Evolutionary conservation across 225 moss, liverwort and hornwort genomes (phyloP).

Genomic region (Physcomitrellopsis africana): DNA sequence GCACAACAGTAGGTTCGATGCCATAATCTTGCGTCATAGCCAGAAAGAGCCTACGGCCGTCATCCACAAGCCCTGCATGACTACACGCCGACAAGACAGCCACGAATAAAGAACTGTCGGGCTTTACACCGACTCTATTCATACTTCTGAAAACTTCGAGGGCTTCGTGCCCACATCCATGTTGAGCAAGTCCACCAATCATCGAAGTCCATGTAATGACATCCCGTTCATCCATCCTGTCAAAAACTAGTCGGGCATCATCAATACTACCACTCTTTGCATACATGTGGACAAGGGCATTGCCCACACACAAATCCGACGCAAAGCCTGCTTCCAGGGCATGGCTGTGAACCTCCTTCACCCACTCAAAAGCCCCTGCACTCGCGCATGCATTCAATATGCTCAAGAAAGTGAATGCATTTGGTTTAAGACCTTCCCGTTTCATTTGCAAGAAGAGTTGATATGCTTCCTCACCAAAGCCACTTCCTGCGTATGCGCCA

Average conservation of each 20-base stretch:
- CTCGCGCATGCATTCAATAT: too few species aligned
- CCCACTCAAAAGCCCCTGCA: too few species aligned
- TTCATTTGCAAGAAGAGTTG: background rate
- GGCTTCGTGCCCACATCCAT: conserved; percentile 10
- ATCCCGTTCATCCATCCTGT: conserved; percentile 8
- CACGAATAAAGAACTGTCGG: conserved; percentile 5
- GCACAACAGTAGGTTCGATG: background rate
- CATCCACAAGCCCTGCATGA: conserved; percentile 8
- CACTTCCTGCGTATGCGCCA: too few species aligned
- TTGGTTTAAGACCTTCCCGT: background rate
- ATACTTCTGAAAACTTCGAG: background rate
- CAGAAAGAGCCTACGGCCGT: conserved; percentile 9
- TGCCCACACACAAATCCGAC: too few species aligned
- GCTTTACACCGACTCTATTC: background rate
- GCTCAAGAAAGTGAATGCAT: background rate
- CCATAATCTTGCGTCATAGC: conserved; percentile 25
- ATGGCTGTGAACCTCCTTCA: too few species aligned
- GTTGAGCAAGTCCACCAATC: conserved; percentile 23
- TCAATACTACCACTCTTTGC: conserved; percentile 16
- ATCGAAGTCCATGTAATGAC: conserved; percentile 19
- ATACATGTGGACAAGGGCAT: too few species aligned
- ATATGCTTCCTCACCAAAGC: too few species aligned
- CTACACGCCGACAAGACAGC: conserved; percentile 1
- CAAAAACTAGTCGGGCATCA: conserved; percentile 12
- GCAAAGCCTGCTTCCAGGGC: too few species aligned